phyloP scores from a whole-genome alignment of 176 grass and related monocot species.

The Hsuehochloa calcarea region DNA sequence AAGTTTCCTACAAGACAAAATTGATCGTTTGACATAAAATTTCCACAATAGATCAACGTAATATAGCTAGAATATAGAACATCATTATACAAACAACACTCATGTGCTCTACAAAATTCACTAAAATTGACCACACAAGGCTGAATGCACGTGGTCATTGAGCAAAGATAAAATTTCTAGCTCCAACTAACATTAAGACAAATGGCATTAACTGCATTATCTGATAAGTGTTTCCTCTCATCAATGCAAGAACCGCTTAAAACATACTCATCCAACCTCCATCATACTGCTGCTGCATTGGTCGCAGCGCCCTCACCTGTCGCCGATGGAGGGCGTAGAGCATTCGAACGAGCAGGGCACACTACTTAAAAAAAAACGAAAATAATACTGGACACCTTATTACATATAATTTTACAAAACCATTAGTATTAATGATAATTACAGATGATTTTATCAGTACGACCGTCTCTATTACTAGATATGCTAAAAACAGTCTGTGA shows the following conservation, averaged over 20 bases:
- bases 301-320: not conserved
- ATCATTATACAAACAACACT: not conserved
- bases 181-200: not conserved
- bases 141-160: not conserved
- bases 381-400: no score
- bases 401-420: no score
- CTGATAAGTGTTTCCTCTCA: not conserved
- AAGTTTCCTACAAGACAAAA: not conserved
- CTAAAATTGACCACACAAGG: not conserved
- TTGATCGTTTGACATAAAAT: not conserved
- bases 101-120: not conserved
- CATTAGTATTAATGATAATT: no score
- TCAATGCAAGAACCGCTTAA: not conserved
- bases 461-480: no score
- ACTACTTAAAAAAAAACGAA: no score
- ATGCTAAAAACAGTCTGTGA: no score
- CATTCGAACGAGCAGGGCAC: no score
- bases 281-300: not conserved
- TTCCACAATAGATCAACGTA: not conserved
- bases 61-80: not conserved
- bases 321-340: no score
- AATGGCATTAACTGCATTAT: not conserved
- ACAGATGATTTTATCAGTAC: no score
- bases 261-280: not conserved
- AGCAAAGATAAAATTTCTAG: not conserved